A percentile compares a stretch with the other conserved stretches of the same genome.
Conservation (phyloP, 306 rosid species). For the Benincasa hispida region DNA sequence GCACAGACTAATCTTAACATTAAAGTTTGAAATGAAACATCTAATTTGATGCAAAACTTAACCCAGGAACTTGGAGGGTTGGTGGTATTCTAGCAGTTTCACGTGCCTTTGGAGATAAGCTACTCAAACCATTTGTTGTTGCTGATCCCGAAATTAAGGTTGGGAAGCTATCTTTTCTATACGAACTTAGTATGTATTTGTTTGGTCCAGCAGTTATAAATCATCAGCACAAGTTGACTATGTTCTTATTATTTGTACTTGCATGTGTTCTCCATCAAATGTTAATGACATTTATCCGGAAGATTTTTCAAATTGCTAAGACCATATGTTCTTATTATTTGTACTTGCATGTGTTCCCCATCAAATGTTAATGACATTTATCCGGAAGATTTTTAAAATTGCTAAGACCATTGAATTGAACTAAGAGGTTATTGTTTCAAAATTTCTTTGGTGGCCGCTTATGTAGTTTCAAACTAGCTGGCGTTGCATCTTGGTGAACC, state of each 20-base stretch:
- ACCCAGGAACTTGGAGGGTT: conserved; percentile 81
- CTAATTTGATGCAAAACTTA: conserved; percentile 9
- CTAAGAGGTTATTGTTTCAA: background rate
- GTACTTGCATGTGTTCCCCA: background rate
- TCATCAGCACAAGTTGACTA: background rate
- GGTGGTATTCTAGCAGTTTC: conserved; percentile 95
- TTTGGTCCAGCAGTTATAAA: background rate
- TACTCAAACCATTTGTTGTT: conserved; percentile 70
- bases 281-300: background rate
- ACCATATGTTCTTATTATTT: no score
- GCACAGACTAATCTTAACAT: background rate
- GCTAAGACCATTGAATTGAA: background rate
- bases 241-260: background rate
- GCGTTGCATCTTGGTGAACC: background rate
- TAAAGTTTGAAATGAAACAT: conserved; percentile 3
- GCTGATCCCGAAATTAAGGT: conserved; percentile 96
- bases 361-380: background rate
- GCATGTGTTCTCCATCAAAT: background rate
- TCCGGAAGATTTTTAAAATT: background rate
- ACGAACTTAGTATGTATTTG: background rate
- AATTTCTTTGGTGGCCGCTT: background rate
- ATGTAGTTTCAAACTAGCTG: background rate
- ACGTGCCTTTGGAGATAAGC: conserved; percentile 86
- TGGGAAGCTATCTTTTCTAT: background rate
- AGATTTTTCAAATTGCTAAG: background rate